A percentile compares a stretch with the other conserved stretches of the same genome.
Conservation (phyloP, 371 early-diverging fungal species). For the Syncephalastrum monosporum region DNA sequence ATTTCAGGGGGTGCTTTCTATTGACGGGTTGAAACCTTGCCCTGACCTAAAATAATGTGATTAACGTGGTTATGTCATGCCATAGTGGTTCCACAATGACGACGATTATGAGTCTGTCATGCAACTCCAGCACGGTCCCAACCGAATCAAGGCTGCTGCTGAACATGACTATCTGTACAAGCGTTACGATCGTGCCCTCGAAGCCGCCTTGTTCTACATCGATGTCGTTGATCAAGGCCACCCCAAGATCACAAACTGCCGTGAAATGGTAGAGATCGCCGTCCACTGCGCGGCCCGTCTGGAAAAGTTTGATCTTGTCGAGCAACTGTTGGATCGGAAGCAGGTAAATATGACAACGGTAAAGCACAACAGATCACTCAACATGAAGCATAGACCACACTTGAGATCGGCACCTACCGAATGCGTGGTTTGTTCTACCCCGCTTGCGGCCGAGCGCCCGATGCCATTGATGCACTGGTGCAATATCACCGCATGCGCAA, state of each 20-base stretch:
- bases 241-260: slow-evolving; percentile 34
- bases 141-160: slow-evolving; percentile 33
- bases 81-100: slow-evolving; percentile 41
- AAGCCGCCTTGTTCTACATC: slow-evolving; percentile 29
- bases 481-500: slow-evolving; percentile 33
- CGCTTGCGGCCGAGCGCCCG: slow-evolving; percentile 28
- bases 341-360: slow-evolving; percentile 18
- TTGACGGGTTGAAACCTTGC: not conserved
- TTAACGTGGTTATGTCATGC: not conserved
- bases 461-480: slow-evolving; percentile 31
- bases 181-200: slow-evolving; percentile 35
- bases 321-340: slow-evolving; percentile 29
- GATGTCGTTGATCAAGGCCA: slow-evolving; percentile 25
- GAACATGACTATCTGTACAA: slow-evolving; percentile 46
- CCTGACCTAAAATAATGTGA: slow-evolving; percentile 2
- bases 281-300: slow-evolving; percentile 38
- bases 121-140: slow-evolving; percentile 44
- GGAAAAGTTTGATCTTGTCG: slow-evolving; percentile 23
- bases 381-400: slow-evolving; percentile 19
- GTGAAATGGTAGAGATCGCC: slow-evolving; percentile 43
- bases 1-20: slow-evolving; percentile 1
- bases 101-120: slow-evolving; percentile 29
- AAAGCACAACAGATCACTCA: not conserved
- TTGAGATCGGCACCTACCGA: slow-evolving; percentile 33
- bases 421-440: slow-evolving; percentile 33